phyloP scores from a whole-genome alignment of 305 asterid species.

The Stenogyne calaminthoides region DNA sequence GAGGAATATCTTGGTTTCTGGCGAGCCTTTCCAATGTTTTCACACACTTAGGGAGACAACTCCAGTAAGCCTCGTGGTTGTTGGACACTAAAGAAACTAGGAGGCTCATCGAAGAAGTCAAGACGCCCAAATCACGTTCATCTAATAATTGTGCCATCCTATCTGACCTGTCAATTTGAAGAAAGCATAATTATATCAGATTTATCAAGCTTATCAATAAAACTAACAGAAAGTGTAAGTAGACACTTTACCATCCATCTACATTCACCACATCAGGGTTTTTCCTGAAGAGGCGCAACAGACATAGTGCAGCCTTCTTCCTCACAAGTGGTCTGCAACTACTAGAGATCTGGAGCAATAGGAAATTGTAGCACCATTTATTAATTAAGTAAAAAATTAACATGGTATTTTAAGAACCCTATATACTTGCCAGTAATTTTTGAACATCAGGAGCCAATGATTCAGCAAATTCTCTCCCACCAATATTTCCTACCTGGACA shows the following conservation, averaged over 20 bases:
- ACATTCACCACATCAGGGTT: conserved; percentile 99
- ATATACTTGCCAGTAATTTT: conserved; percentile 83
- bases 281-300: conserved; percentile 88
- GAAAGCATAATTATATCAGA: conserved; percentile 21
- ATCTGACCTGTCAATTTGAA: conserved; percentile 76
- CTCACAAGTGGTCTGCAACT: conserved; percentile 99
- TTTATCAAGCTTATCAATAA: not conserved
- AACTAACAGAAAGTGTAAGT: conserved; percentile 23
- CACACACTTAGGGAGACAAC: conserved; percentile 97
- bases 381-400: conserved; percentile 13
- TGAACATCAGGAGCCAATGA: conserved; percentile 99
- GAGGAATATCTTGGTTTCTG: conserved; percentile 95
- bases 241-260: conserved; percentile 85
- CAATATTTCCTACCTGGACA: conserved; percentile 96
- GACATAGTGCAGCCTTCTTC: conserved; percentile 98
- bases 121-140: conserved; percentile 98
- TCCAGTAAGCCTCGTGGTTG: conserved; percentile 95
- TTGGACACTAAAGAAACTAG: conserved; percentile 94
- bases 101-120: conserved; percentile 98
- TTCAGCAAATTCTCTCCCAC: conserved; percentile 99
- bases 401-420: conserved; percentile 31
- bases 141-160: conserved; percentile 96
- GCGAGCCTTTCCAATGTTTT: conserved; percentile 91
- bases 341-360: conserved; percentile 77
- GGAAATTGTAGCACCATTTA: conserved; percentile 38